These are phyloP conservation scores for Ascomycota sp. DNA, from an alignment of 2,329 filamentous ascomycete genomes.

Conservation along the genomic window DNA sequence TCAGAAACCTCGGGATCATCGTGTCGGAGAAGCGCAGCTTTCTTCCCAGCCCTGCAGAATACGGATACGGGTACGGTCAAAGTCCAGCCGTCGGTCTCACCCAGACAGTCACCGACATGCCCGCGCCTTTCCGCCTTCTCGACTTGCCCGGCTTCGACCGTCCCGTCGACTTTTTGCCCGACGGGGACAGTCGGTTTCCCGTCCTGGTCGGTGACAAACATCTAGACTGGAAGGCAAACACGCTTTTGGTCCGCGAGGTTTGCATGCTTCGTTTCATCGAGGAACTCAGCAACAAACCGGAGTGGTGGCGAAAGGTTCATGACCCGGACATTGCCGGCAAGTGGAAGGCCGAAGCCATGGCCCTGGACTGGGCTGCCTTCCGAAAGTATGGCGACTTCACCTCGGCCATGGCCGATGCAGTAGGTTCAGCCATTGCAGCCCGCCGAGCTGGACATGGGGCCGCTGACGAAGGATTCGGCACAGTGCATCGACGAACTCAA, in stretches of 20 bases:
- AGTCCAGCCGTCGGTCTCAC: no score
- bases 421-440: constrained; percentile 2
- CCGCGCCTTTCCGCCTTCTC: no score
- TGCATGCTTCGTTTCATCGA: constrained; percentile 13
- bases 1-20: no score
- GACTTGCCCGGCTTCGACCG: not conserved
- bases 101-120: no score
- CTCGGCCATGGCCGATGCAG: constrained; percentile 10
- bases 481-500: constrained; percentile 13
- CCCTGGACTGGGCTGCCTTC: constrained; percentile 9
- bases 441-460: no score
- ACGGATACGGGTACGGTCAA: no score
- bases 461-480: no score
- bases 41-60: no score
- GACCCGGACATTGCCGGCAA: constrained; percentile 7
- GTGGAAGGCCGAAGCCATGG: constrained; percentile 10
- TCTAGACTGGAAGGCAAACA: constrained; percentile 7
- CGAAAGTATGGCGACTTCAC: constrained; percentile 8
- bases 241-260: constrained; percentile 10
- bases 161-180: not conserved
- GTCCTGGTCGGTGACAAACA: not conserved
- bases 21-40: no score
- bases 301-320: constrained; percentile 13
- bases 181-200: not conserved
- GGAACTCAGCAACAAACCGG: constrained; percentile 13